Evolutionary conservation across 2,329 filamentous ascomycete genomes (phyloP), one percentile per base, ranked within the genome.

Genomic region (Pleomassaria siparia): DNA sequence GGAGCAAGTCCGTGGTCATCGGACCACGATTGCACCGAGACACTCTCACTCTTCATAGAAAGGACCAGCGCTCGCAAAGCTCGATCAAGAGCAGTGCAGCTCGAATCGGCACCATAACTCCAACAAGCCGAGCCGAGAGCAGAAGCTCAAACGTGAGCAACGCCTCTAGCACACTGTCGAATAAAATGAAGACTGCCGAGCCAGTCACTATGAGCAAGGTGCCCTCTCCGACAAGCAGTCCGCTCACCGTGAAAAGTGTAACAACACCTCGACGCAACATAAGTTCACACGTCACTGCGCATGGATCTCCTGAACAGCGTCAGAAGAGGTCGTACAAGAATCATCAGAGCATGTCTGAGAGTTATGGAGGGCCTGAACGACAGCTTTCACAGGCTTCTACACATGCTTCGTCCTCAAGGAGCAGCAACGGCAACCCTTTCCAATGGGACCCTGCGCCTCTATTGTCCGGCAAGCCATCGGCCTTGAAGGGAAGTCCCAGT

Each of bases 371-470:
- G 1, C 68, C 69, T 0, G 64, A 66, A 16, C 63, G 74, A 15
- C 69, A 73, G 49, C 59, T 67, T 18, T 75, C 73, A 2, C 63
- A 69, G 33, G 64, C 70, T 2, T 74, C 66, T 13, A 69, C 72
- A 4, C 63, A 66, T 24, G 58, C 61, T 12, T 72, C 71, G 6
- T 64, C 62, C 9, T 59, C 55, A n/a, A 53, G 67, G n/a, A 76
- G 72, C 50, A 75, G 73, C 54, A 72, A 73, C 37, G 72, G 72
- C 2, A 75, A 76, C 45, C 73, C 74, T 0, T 76, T 76, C 44
- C 73, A 75, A 44, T 76, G 72, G 73, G 74, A 76, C 47, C 63
- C 60, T 20, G 50, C 60, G 16, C 69, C 66, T 10, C 53, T 66
- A n/a, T 62, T 65, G 2, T 49, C 66, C 2, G 60, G 61, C 0